A percentile compares a stretch with the other conserved stretches of the same genome.
These are phyloP conservation scores for Cercospora janseana DNA, from an alignment of 2,329 filamentous ascomycete genomes.

Conservation along the genomic window DNA sequence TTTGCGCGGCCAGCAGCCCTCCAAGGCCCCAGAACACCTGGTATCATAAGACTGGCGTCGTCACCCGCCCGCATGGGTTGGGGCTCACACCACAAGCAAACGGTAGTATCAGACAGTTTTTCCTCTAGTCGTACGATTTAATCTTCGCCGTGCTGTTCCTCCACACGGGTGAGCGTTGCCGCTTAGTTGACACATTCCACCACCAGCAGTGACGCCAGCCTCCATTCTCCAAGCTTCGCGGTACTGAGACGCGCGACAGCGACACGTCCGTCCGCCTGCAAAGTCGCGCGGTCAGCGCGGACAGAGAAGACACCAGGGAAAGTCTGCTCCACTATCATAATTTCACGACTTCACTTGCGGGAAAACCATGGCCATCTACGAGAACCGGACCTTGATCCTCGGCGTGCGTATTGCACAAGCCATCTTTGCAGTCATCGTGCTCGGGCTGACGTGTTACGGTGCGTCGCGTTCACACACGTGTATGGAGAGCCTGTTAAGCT, in stretches of 20 bases:
- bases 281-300: too few relatives aligned
- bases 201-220: neutral
- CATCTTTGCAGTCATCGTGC: constrained; percentile 68
- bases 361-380: constrained; percentile 7
- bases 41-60: constrained; percentile 2
- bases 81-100: constrained; percentile 1
- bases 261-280: too few relatives aligned
- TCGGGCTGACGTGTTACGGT: constrained; percentile 75
- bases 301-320: too few relatives aligned
- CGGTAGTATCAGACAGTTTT: neutral
- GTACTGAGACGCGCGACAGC: neutral
- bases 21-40: too few relatives aligned
- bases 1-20: neutral
- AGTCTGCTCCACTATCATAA: too few relatives aligned
- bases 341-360: neutral
- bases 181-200: constrained; percentile 2
- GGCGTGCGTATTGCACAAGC: constrained; percentile 66
- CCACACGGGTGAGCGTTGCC: neutral
- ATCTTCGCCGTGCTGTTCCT: neutral
- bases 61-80: neutral
- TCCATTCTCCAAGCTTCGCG: neutral
- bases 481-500: neutral
- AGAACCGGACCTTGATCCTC: constrained; percentile 45
- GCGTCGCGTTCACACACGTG: constrained; percentile 34
- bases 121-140: neutral